A percentile compares a stretch with the other conserved stretches of the same genome.
phyloP scores from a whole-genome alignment of 2,329 filamentous ascomycete genomes.

The Colletotrichum tanaceti region DNA sequence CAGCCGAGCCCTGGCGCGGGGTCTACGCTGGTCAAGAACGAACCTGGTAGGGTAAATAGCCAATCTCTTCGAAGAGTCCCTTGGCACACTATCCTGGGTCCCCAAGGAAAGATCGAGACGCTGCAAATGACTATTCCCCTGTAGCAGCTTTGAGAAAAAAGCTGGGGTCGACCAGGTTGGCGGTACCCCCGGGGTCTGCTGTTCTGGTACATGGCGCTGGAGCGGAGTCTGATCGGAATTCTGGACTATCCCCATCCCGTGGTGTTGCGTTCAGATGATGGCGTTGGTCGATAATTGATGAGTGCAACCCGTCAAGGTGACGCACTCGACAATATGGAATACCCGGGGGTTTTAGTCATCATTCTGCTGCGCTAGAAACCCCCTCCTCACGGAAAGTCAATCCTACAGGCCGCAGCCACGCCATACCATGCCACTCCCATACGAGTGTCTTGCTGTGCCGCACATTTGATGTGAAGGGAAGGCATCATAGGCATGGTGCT shows the following conservation, averaged over 20 bases:
- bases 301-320: conserved; percentile 14
- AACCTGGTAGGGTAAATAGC: conserved; percentile 2
- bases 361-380: too few species aligned
- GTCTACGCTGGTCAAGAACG: conserved; percentile 16
- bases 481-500: conserved; percentile 2
- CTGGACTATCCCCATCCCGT: conserved; percentile 28
- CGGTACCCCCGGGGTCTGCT: conserved; percentile 33
- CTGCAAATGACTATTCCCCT: conserved; percentile 18
- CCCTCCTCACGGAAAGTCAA: too few species aligned
- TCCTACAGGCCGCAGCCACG: conserved; percentile 17
- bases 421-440: conserved; percentile 28
- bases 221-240: conserved; percentile 29
- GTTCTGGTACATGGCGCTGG: conserved; percentile 13
- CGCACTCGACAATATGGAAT: conserved; percentile 14
- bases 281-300: conserved; percentile 7
- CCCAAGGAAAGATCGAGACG: not conserved
- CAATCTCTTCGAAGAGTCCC: conserved; percentile 6
- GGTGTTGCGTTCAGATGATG: conserved; percentile 29
- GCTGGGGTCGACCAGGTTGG: conserved; percentile 30
- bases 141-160: conserved; percentile 26
- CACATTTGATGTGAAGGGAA: conserved; percentile 16
- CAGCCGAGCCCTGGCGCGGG: conserved; percentile 10
- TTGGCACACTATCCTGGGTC: conserved; percentile 3
- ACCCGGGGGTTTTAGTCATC: too few species aligned
- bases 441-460: conserved; percentile 24